Conservation (phyloP, 2,329 filamentous ascomycete genomes). For the Colletotrichum coccodes region DNA sequence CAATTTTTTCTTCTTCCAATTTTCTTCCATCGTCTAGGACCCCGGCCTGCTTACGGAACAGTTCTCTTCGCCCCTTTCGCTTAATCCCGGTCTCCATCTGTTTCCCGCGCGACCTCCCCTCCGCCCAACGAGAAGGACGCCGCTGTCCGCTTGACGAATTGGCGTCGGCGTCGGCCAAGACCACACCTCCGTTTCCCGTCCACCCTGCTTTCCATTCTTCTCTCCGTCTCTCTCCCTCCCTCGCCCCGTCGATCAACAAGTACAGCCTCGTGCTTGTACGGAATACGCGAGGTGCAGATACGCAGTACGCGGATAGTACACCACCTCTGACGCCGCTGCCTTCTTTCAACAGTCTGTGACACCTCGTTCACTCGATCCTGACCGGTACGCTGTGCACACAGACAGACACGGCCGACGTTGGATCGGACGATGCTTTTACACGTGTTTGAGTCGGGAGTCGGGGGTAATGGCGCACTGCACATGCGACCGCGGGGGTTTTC, state of each 20-base stretch:
- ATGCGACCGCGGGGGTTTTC: constrained; percentile 6
- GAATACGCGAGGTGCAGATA: constrained; percentile 16
- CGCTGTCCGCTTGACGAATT: constrained; percentile 1
- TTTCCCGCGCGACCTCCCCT: constrained; percentile 21
- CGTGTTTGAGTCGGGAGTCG: not conserved
- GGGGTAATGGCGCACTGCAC: not conserved
- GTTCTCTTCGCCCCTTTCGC: constrained; percentile 15
- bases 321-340: not conserved
- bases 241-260: not conserved
- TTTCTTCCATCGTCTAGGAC: not conserved
- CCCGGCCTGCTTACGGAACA: not conserved
- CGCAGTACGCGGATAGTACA: constrained; percentile 7
- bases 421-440: constrained; percentile 14
- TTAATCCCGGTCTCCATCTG: constrained; percentile 18
- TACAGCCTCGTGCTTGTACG: not conserved
- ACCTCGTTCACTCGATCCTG: not conserved
- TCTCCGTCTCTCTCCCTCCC: not conserved
- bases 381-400: not conserved
- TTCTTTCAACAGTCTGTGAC: not conserved
- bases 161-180: constrained; percentile 22
- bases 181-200: constrained; percentile 9
- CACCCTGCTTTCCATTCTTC: not conserved
- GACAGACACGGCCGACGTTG: constrained; percentile 14
- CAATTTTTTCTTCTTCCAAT: not conserved
- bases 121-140: constrained; percentile 5